A percentile compares a stretch with the other conserved stretches of the same genome.
Conservation (phyloP, 2,329 filamentous ascomycete genomes). For the Plectosphaerella sp. region DNA sequence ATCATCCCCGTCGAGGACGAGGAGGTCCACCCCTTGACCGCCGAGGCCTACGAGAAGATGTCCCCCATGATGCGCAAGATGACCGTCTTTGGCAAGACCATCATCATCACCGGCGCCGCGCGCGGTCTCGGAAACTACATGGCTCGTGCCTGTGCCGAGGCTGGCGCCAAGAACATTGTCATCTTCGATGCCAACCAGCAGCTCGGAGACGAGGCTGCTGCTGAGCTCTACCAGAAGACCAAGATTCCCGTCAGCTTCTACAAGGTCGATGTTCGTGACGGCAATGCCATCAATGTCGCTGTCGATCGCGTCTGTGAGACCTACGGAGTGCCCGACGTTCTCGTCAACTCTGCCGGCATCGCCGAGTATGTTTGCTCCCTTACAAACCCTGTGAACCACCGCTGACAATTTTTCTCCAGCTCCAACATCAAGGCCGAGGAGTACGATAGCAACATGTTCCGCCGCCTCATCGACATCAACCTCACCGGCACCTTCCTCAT, state of each 20-base stretch:
- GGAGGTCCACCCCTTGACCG: constrained; percentile 45
- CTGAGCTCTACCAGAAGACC: constrained; percentile 67
- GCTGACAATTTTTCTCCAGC: constrained; percentile 13
- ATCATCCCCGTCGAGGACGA: constrained; percentile 34
- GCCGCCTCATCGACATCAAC: constrained; percentile 77
- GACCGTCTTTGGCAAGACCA: constrained; percentile 65
- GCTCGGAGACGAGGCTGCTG: constrained; percentile 65
- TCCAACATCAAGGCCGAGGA: constrained; percentile 80
- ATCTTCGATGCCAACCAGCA: constrained; percentile 77
- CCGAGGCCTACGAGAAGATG: constrained; percentile 45
- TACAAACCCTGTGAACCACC: background rate
- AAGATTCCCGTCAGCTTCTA: constrained; percentile 71
- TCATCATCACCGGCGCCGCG: constrained; percentile 70
- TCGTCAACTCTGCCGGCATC: constrained; percentile 78
- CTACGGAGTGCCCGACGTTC: constrained; percentile 66
- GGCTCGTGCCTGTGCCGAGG: constrained; percentile 72
- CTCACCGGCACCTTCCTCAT: constrained; percentile 75
- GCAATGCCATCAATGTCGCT: constrained; percentile 63
- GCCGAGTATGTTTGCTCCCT: constrained; percentile 44
- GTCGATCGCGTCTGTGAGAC: constrained; percentile 61
- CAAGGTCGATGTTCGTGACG: constrained; percentile 74
- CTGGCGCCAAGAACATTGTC: constrained; percentile 67
- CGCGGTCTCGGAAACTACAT: constrained; percentile 76
- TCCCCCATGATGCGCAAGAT: constrained; percentile 65
- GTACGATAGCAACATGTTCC: constrained; percentile 73